Base-by-base conservation (phyloP, 805 yeast species). In the Candida nitratophila region DNA sequence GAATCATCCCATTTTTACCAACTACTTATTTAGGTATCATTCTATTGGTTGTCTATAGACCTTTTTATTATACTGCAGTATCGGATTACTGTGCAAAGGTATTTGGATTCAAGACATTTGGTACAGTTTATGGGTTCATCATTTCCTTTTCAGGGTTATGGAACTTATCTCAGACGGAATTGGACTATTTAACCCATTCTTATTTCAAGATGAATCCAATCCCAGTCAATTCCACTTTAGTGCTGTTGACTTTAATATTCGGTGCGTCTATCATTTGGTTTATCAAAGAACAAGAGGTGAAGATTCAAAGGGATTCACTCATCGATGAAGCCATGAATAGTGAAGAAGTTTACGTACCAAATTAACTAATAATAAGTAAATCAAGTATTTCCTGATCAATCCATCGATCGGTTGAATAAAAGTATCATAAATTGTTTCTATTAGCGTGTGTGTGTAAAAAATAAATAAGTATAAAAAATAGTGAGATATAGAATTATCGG, bases 61-160 rank as follows among this genome's bases (percentile, higher is more conserved):
- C 98, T 11, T 86, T 90, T 57, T 89, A 86, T 58, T 91, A 90
- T 64, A 90, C 98, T 1, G 86, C 95, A 1, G 87, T 89, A 7
- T 85, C 96, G 1, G 97, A 91, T 63, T 88, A 82, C 61, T 77
- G 89, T 55, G 95, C 96, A 26, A 90, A 90, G 60, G 91, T 90
- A 29, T 90, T 91, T 66, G 98, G 98, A 0, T 89, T 85, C 63
- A 82, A 79, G 44, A 88, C 95, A 1, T 90, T 91, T 64, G 97
- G 97, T 32, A 85, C 89, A 1, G 82, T 91, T 7, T 91, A 91
- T 58, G 98, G 98, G 1, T 65, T 90, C 17, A 73, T 89, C 55
- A 87, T 89, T 56, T 82, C 89, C 46, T 68, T 85, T 47, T 79
- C 95, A 15, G 97, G 97, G 5, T 47, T 83, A n/a, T 77, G 83